Evolutionary conservation across 2,329 filamentous ascomycete genomes (phyloP), one percentile per base, ranked within the genome.

Genomic region (Stylonectria norvegica): DNA sequence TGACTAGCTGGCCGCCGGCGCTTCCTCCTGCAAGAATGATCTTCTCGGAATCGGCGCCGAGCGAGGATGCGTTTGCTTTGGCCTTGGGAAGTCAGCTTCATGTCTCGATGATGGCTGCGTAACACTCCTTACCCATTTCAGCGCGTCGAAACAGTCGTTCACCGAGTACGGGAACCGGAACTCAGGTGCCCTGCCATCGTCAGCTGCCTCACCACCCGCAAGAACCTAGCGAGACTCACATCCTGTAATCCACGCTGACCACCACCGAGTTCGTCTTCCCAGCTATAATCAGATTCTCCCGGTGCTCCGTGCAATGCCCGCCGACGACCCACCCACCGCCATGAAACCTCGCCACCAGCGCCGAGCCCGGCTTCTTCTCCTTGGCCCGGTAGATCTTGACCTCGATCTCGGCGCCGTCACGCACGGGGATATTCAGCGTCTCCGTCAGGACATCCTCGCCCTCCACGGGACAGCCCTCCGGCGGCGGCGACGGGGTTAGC

Each of bases 281-380:
- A 0, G 61, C 64, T 11, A 62, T 55, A 22, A 64, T 52, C 28
- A 64, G 38, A 34, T 62, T 66, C 55, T 67, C 65, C 2, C 53
- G 49, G 20, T 59, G 56, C 35, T 68, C 65, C 5, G 57, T 57
- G 40, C 56, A 56, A 22, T 66, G 63, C 2, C 55, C 42, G 15
- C 64, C 63, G 8, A 67, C 52, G 2, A 53, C 50, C 57, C 58
- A 62, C 8, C 62, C 64, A 7, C 64, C 63, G n/a, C 64, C 64
- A 36, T 67, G 65, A 45, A 63, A 62, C 23, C 64, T 52, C 42
- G 66, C 51, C 36, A 63, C 49, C 3, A 58, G 43, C 22, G 57
- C 55, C 5, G 55, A 49, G n/a, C 47, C 38, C 1, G 45, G 36
- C 16, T 50, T 49, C 16, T 51, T 57, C 12, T 56, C 56, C 43